A percentile compares a stretch with the other conserved stretches of the same genome.
phyloP scores from a whole-genome alignment of 2,329 filamentous ascomycete genomes.

The Ceratocystis lukuohia region DNA sequence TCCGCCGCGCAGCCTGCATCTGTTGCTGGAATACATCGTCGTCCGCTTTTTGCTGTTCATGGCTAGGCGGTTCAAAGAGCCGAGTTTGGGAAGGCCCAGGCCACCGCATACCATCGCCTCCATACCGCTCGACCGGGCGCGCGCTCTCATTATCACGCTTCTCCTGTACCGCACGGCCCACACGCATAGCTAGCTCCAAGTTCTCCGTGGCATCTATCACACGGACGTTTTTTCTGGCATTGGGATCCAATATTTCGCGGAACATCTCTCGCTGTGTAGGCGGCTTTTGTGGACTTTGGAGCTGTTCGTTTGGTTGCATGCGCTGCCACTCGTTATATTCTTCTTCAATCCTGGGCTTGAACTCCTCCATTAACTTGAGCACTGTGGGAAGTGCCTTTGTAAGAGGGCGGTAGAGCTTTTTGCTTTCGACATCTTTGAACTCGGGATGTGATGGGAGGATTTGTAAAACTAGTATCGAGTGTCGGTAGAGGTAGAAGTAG shows the following conservation, averaged over 20 bases:
- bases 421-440: constrained; percentile 50
- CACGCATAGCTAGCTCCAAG: constrained; percentile 59
- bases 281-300: background rate
- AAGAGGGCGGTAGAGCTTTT: constrained; percentile 44
- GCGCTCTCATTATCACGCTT: constrained; percentile 42
- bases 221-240: constrained; percentile 30
- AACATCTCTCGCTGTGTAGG: constrained; percentile 16
- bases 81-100: background rate
- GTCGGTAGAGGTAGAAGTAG: constrained; percentile 82
- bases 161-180: constrained; percentile 59
- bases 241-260: constrained; percentile 24
- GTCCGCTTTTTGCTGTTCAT: constrained; percentile 17
- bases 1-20: constrained; percentile 40
- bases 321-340: constrained; percentile 54
- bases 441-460: constrained; percentile 66
- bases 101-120: constrained; percentile 34
- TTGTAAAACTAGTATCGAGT: constrained; percentile 70
- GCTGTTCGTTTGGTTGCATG: constrained; percentile 29
- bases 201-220: constrained; percentile 57
- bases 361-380: constrained; percentile 56
- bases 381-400: constrained; percentile 42
- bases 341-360: constrained; percentile 66
- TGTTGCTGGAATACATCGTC: constrained; percentile 36
- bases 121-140: constrained; percentile 34
- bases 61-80: constrained; percentile 25